These are phyloP conservation scores for Exophiala lecanii-corni DNA, from an alignment of 2,329 filamentous ascomycete genomes.

Conservation along the genomic window DNA sequence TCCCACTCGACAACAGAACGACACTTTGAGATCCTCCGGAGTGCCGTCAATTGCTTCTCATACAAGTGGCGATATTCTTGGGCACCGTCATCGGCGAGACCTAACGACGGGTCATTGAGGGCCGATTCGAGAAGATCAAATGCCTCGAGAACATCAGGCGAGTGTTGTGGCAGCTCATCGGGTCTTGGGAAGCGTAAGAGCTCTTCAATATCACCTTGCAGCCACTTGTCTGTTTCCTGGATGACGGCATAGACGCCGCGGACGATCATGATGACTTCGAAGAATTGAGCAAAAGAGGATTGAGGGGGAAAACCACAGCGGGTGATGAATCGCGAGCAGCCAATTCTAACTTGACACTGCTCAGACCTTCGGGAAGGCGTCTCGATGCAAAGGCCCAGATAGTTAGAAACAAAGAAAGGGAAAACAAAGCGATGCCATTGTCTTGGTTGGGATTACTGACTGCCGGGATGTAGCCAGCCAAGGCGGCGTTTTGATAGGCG, in stretches of 20 bases:
- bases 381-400: constrained; percentile 26
- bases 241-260: constrained; percentile 26
- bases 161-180: constrained; percentile 21
- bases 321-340: constrained; percentile 15
- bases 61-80: constrained; percentile 12
- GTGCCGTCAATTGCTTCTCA: constrained; percentile 16
- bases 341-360: constrained; percentile 21
- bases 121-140: constrained; percentile 18
- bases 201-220: constrained; percentile 25
- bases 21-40: constrained; percentile 22
- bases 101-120: constrained; percentile 12
- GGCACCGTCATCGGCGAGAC: constrained; percentile 4
- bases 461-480: constrained; percentile 25
- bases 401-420: constrained; percentile 24
- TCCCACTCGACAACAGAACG: constrained; percentile 26
- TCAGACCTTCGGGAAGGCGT: constrained; percentile 24
- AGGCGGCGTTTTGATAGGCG: constrained; percentile 25
- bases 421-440: constrained; percentile 26
- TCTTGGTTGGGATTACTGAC: constrained; percentile 23
- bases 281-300: constrained; percentile 22
- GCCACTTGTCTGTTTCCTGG: constrained; percentile 24
- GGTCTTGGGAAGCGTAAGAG: constrained; percentile 20
- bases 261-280: constrained; percentile 25
- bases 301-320: constrained; percentile 15
- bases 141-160: constrained; percentile 21